phyloP scores from a whole-genome alignment of 495 filamentous ascomycete genomes.

The Hypoxylon fragiforme region DNA sequence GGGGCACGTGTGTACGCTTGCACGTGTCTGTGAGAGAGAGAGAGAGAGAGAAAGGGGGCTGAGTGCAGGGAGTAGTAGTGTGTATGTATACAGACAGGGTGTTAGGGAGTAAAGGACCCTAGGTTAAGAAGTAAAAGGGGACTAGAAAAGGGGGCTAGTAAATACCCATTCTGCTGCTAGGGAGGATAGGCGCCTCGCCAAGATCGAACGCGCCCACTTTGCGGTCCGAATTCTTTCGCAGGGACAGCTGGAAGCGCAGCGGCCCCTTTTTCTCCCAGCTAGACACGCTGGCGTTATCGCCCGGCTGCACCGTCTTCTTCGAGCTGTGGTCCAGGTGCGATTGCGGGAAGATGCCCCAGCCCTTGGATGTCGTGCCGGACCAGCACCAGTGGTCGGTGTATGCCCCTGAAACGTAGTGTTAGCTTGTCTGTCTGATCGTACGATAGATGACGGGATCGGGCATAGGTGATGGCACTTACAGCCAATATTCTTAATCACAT shows the following conservation, averaged over 20 bases:
- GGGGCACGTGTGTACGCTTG: too few relatives aligned
- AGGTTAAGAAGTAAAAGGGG: neutral
- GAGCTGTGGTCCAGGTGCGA: conserved; percentile 43
- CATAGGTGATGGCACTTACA: conserved; percentile 44
- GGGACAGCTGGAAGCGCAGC: conserved; percentile 35
- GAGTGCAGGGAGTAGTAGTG: neutral
- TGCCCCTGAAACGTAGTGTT: conserved; percentile 23
- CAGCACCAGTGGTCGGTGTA: conserved; percentile 54
- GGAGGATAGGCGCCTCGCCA: conserved; percentile 19
- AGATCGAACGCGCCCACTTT: conserved; percentile 23
- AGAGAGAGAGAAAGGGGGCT: too few relatives aligned
- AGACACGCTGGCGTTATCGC: conserved; percentile 34
- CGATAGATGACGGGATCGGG: too few relatives aligned
- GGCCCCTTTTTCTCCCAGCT: conserved; percentile 39
- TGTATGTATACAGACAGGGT: too few relatives aligned
- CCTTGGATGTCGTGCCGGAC: conserved; percentile 49
- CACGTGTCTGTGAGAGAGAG: too few relatives aligned
- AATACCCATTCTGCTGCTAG: conserved; percentile 23
- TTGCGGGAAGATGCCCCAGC: conserved; percentile 52
- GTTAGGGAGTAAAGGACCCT: too few relatives aligned
- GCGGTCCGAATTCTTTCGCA: conserved; percentile 34
- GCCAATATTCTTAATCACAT: conserved; percentile 50
- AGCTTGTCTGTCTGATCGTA: neutral
- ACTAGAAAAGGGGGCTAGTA: conserved; percentile 17
- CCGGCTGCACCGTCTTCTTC: conserved; percentile 30